A percentile compares a stretch with the other conserved stretches of the same genome.
These are phyloP conservation scores for Haplographium delicatum DNA, from an alignment of 495 filamentous ascomycete genomes.

Conservation along the genomic window DNA sequence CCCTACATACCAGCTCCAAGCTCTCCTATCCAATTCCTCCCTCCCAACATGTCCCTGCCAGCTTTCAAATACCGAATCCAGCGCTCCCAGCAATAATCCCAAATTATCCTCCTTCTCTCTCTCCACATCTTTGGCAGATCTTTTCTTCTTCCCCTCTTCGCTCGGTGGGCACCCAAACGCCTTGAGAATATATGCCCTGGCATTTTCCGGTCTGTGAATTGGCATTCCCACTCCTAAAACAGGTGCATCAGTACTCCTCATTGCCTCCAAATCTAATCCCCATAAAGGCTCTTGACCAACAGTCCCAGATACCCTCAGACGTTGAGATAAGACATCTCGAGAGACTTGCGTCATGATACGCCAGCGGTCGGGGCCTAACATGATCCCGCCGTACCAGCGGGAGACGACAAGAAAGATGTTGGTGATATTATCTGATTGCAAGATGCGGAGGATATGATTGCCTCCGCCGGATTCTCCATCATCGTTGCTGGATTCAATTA, in stretches of 20 bases:
- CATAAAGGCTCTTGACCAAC: constrained; percentile 55
- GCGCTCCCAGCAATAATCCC: constrained; percentile 55
- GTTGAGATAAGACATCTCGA: constrained; percentile 39
- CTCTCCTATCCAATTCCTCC: constrained; percentile 63
- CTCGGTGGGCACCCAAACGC: constrained; percentile 46
- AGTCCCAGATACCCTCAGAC: constrained; percentile 35
- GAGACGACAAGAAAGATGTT: constrained; percentile 84
- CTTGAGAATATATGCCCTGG: constrained; percentile 53
- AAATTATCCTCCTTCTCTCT: constrained; percentile 62
- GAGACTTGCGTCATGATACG: constrained; percentile 48
- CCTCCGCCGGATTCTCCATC: constrained; percentile 91
- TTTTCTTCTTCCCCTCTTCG: constrained; percentile 24
- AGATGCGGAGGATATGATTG: constrained; percentile 66
- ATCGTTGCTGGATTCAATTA: constrained; percentile 80
- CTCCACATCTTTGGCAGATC: constrained; percentile 37
- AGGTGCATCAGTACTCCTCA: constrained; percentile 36
- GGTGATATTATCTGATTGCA: constrained; percentile 76
- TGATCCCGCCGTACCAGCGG: constrained; percentile 87
- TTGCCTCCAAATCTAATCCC: constrained; percentile 72
- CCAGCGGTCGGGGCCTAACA: constrained; percentile 77
- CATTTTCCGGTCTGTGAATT: constrained; percentile 62
- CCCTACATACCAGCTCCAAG: constrained; percentile 75
- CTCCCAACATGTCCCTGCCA: constrained; percentile 55
- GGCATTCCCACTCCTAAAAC: constrained; percentile 40
- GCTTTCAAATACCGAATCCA: constrained; percentile 64